phyloP scores from a whole-genome alignment of 2,329 filamentous ascomycete genomes.

The Dendryphion nanum region DNA sequence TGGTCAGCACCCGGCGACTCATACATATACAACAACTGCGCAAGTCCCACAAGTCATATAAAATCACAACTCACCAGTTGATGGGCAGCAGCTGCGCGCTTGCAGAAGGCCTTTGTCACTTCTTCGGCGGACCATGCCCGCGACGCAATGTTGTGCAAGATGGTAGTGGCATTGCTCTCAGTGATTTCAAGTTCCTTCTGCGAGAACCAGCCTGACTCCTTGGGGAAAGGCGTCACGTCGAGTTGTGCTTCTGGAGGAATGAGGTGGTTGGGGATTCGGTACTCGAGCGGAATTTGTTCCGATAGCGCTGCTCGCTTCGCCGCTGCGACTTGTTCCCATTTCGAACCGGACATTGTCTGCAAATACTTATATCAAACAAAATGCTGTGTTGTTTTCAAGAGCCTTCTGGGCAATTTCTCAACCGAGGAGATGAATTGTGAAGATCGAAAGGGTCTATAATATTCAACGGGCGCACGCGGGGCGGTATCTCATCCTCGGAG shows the following conservation, averaged over 20 bases:
- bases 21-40: not conserved
- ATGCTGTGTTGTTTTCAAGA: too few species aligned
- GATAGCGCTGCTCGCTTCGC: conserved; percentile 45
- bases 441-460: too few species aligned
- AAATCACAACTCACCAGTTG: conserved; percentile 45
- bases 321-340: conserved; percentile 48
- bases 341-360: conserved; percentile 16
- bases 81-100: conserved; percentile 54
- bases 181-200: conserved; percentile 53
- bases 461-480: too few species aligned
- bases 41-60: not conserved
- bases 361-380: too few species aligned
- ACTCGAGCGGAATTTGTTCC: conserved; percentile 57
- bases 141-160: conserved; percentile 42
- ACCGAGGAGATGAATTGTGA: too few species aligned
- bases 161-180: conserved; percentile 38
- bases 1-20: conserved; percentile 4
- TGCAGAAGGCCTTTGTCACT: conserved; percentile 55
- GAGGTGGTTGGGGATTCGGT: conserved; percentile 54
- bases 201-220: conserved; percentile 59
- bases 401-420: too few species aligned
- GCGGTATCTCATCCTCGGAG: too few species aligned
- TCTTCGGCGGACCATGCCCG: conserved; percentile 52
- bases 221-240: conserved; percentile 58
- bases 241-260: conserved; percentile 55